Base-by-base conservation (phyloP, 2,329 filamentous ascomycete genomes). In the Neofusicoccum sp. region DNA sequence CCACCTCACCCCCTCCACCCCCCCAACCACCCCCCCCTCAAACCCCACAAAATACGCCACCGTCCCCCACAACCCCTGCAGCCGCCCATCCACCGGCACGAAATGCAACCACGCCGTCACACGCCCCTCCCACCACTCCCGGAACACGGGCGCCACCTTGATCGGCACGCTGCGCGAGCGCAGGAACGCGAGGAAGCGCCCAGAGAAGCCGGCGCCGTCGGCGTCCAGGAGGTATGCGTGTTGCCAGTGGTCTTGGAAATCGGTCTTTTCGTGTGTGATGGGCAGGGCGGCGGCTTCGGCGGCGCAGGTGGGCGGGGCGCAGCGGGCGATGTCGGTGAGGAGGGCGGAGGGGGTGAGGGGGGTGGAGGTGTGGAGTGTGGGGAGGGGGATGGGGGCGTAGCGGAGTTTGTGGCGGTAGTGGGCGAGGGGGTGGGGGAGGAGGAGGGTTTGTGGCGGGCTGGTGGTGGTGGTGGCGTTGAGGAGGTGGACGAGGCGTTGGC, bases 31-130 rank as follows among this genome's bases (percentile, higher is more conserved):
- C 16, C 49, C 29, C 50, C n/a, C n/a, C n/a, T 54, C 12, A 61
- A 63, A 37, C 3, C 88, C 88, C 4, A 91, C 71, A 69, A 93
- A 92, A 75, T 92, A 95, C 0, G 89, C 85, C 61, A 93, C 76
- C 0, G 88, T 91, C 66, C 86, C 87, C 79, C 90, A 92, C 44
- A 95, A 77, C 1, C 85, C 89, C 65, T 93, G 89, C 22, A 90
- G 86, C 3, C 91, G 84, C 33, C 34, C 33, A 71, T 95, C 91
- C 14, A 93, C 77, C 7, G 92, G 92, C 1, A 94, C 88, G 69
- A 92, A 95, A 73, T 96, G 91, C 48, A 88, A 79, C 91, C 91
- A 96, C 0, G 91, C 85, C 64, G 83, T 84, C 14, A 95, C 76
- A 5, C 92, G 85, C 56, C 88, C 87, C 64, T 91, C 89, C 75